Conservation (phyloP, 192 early-diverging fungal species). For the Backusella tarrabulga region DNA sequence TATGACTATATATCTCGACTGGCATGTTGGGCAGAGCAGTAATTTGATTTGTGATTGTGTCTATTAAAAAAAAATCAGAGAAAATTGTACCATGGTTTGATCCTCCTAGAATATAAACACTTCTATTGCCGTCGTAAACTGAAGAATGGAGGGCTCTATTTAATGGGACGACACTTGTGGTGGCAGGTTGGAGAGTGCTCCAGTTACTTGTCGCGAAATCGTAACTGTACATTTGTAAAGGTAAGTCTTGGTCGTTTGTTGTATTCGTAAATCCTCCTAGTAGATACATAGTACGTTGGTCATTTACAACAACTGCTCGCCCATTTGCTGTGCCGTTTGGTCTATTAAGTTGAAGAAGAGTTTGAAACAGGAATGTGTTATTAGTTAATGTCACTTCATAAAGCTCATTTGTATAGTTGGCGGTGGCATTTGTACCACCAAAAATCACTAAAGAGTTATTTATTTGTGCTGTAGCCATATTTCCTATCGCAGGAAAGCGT, state of each 20-base stretch:
- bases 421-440: slow-evolving; percentile 16
- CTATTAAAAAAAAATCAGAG: background rate
- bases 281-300: background rate
- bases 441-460: slow-evolving; percentile 10
- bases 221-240: background rate
- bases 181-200: background rate
- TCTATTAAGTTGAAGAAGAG: background rate
- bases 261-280: background rate
- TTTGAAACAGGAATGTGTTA: background rate
- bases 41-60: background rate
- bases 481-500: background rate
- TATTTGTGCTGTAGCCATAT: slow-evolving; percentile 9
- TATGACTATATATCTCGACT: background rate
- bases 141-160: background rate
- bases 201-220: slow-evolving; percentile 8
- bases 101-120: background rate
- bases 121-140: background rate
- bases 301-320: background rate
- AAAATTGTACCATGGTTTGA: background rate
- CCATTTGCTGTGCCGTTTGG: background rate
- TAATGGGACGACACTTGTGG: background rate
- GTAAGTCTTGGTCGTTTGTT: background rate
- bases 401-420: background rate
- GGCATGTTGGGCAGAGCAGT: background rate
- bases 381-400: background rate